phyloP scores from a whole-genome alignment of 495 filamentous ascomycete species.

The Coniosporium apollinis region DNA sequence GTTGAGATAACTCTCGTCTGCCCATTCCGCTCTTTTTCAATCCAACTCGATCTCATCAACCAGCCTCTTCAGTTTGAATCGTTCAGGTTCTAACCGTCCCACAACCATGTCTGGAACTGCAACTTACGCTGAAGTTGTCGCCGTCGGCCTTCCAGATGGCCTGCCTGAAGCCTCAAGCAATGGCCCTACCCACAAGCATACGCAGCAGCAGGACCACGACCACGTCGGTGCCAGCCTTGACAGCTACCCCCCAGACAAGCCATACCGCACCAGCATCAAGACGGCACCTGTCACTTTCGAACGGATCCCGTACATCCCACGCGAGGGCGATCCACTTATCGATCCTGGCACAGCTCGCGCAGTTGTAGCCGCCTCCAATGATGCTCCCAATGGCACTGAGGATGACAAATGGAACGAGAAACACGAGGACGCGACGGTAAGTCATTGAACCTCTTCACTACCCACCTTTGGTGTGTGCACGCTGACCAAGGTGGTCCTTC shows the following conservation, averaged over 20 bases:
- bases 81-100: too few species aligned
- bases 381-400: conserved; percentile 8
- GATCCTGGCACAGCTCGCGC: conserved; percentile 12
- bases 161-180: too few species aligned
- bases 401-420: conserved; percentile 5
- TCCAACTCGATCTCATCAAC: too few species aligned
- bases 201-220: neutral
- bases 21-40: too few species aligned
- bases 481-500: neutral
- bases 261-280: conserved; percentile 1
- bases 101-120: too few species aligned
- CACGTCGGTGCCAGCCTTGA: neutral
- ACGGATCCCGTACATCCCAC: conserved; percentile 7
- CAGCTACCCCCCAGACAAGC: neutral
- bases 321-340: neutral
- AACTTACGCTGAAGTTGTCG: too few species aligned
- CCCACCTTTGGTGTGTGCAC: neutral
- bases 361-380: conserved; percentile 7
- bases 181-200: too few species aligned
- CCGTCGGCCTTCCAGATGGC: too few species aligned
- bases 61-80: too few species aligned
- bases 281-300: conserved; percentile 6
- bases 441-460: neutral
- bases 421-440: neutral
- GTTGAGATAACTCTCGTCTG: too few species aligned